Conservation (phyloP, 1,139 yeast species). For the Lodderomyces margitis region DNA sequence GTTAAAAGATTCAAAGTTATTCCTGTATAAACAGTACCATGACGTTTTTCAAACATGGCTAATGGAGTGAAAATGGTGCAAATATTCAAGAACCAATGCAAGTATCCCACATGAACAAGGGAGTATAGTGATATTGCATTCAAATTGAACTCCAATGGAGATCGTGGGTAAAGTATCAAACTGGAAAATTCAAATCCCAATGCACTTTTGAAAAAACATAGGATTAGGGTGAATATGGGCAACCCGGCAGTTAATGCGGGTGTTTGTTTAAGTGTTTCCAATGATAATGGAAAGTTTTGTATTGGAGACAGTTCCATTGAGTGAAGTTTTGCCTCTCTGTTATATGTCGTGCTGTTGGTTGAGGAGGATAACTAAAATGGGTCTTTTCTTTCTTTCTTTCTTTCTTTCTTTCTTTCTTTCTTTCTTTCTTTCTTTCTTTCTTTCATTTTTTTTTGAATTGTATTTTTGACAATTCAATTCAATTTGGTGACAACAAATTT, state of each 20-base stretch:
- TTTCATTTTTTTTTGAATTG: no score
- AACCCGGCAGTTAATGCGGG: slow-evolving; percentile 74
- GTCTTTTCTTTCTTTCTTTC: no score
- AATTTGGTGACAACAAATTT: no score
- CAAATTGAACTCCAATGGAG: slow-evolving; percentile 56
- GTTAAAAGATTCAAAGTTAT: slow-evolving; percentile 74
- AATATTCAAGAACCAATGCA: slow-evolving; percentile 68
- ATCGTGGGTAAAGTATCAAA: slow-evolving; percentile 47
- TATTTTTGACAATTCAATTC: no score
- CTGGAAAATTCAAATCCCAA: slow-evolving; percentile 25
- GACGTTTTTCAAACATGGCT: slow-evolving; percentile 64
- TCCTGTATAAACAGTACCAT: slow-evolving; percentile 90
- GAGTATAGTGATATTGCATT: slow-evolving; percentile 75
- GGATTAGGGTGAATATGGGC: slow-evolving; percentile 48
- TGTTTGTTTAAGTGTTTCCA: slow-evolving; percentile 6
- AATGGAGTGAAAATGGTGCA: slow-evolving; percentile 60
- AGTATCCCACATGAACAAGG: slow-evolving; percentile 57
- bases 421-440: no score
- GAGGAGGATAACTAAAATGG: no score
- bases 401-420: no score
- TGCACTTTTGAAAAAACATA: slow-evolving; percentile 23
- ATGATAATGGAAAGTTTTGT: not conserved
- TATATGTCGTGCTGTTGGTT: no score
- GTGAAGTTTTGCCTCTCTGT: no score
- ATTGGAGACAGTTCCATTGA: not conserved